These are phyloP conservation scores for Leishmania tropica DNA, from an alignment of 208 protist species.

Conservation along the genomic window DNA sequence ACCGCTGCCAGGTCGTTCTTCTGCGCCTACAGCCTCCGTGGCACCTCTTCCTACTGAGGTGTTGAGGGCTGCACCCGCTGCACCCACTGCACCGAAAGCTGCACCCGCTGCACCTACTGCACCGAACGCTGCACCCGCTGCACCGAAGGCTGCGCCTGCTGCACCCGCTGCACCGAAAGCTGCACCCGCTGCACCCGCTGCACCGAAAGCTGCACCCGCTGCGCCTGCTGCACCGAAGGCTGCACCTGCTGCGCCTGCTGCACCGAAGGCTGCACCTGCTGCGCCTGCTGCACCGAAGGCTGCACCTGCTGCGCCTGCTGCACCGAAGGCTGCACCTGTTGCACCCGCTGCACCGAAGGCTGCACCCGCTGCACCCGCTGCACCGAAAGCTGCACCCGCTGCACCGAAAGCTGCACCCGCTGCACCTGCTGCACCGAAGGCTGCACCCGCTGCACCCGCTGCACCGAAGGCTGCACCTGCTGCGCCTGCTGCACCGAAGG, in stretches of 20 bases:
- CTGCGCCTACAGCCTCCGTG: neutral
- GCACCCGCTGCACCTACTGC: constrained; percentile 26
- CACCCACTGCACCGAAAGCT: constrained; percentile 18
- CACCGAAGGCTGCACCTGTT: neutral
- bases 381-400: neutral
- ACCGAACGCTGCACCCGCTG: constrained; percentile 14
- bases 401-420: neutral
- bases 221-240: neutral
- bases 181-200: neutral
- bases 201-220: neutral
- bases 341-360: neutral
- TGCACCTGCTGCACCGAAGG: neutral
- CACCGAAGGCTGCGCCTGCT: constrained; percentile 2
- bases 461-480: neutral
- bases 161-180: neutral
- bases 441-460: neutral
- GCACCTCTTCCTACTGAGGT: neutral
- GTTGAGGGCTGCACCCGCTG: constrained; percentile 9
- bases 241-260: no score
- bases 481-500: neutral
- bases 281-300: no score
- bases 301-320: neutral
- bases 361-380: neutral
- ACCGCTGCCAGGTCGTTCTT: neutral
- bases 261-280: neutral